Conservation (phyloP, 2,329 filamentous ascomycete genomes). For the Neoscytalidium dimidiatum region DNA sequence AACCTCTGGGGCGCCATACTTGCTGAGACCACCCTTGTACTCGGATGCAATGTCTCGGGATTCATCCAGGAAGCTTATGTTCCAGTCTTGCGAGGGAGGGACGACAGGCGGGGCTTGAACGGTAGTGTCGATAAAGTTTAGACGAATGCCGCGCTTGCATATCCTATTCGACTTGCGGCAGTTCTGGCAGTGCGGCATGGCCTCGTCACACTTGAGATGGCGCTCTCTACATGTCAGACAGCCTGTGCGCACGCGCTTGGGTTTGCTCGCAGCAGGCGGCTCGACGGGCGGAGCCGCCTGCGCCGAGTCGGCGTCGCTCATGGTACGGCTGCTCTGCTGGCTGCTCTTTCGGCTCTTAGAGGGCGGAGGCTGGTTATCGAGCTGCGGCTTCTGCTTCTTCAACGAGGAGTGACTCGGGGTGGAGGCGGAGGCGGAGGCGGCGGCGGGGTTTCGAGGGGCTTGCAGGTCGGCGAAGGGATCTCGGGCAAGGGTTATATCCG, state of each 20-base stretch:
- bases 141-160: conserved; percentile 81
- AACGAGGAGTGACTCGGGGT: conserved; percentile 24
- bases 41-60: conserved; percentile 88
- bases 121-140: conserved; percentile 90
- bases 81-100: conserved; percentile 65
- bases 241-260: conserved; percentile 85
- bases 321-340: conserved; percentile 18
- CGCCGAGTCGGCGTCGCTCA: conserved; percentile 22
- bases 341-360: conserved; percentile 7
- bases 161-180: conserved; percentile 84
- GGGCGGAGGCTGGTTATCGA: not conserved
- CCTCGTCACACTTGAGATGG: conserved; percentile 90
- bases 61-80: conserved; percentile 81
- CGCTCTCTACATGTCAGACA: conserved; percentile 88
- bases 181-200: conserved; percentile 66
- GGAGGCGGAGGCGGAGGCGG: conserved; percentile 19
- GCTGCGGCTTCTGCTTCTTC: conserved; percentile 17
- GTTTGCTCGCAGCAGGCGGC: conserved; percentile 54
- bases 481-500: conserved; percentile 23
- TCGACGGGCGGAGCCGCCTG: conserved; percentile 21
- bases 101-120: conserved; percentile 68
- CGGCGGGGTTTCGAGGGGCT: no score
- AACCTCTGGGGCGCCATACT: conserved; percentile 62
- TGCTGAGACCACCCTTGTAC: conserved; percentile 75
- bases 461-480: no score